Evolutionary conservation across 768 basidiomycete genomes (phyloP), one percentile per base, ranked within the genome.

Genomic region (Strobilomyces confusus): DNA sequence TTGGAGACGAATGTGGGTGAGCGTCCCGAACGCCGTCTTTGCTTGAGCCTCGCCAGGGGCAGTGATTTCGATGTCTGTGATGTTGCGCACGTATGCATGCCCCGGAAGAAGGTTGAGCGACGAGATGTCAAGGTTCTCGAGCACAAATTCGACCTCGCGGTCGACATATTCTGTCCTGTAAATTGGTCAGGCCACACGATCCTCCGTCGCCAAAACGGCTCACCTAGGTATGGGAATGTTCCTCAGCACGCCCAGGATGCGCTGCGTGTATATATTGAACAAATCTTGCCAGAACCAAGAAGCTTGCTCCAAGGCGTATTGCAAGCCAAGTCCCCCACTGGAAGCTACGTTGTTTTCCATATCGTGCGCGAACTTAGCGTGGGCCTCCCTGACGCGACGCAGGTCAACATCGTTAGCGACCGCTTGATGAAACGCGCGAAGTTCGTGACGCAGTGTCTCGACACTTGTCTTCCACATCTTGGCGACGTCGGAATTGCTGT

Each of bases 261-360:
- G 77, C 15, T 89, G 90, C 1, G 87, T 65, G 62, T 91, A 92
- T 15, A 91, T 86, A 60, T 85, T 87, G 74, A 89, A 84, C 8
- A 92, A 55, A 55, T 94, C 92, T 65, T 85, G 80, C 85, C 84
- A 88, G 70, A 89, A 80, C 87, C 87, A 89, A 1, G 83, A 78
- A 6, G 80, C 77, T 43, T 83, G 78, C 49, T 86, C 83, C 56
- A 84, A 62, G 5, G 79, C 76, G 11, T 76, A 76, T 62, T 83
- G 77, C 41, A 83, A 41, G 7, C 77, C 76, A 0, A 72, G 37
- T 71, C 58, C 72, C 58, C 9, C 76, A 68, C 55, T 75, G 63
- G 33, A 23, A 69, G 68, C 20, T 61, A 72, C 44, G 72, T 73
- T 77, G 20, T 68, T 58, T 62, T 80, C 77, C 11, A 85, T 36